Evolutionary conservation across 2,329 filamentous ascomycete species (phyloP), one percentile per base, ranked within the genome.

Genomic region (Lachnellula willkommii): DNA sequence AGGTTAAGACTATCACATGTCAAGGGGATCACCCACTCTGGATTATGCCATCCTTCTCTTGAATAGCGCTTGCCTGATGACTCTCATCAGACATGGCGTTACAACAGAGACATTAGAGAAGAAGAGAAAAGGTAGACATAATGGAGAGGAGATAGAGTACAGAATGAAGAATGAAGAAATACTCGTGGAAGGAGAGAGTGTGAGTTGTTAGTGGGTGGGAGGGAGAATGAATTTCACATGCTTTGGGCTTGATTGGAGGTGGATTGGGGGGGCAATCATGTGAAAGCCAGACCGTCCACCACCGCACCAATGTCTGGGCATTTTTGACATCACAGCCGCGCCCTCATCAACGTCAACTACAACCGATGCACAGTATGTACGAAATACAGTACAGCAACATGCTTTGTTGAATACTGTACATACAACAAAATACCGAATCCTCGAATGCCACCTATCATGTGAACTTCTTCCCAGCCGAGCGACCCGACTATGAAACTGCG

Each of bases 11-110:
- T 59, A 63, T 69, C 67, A 69, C 67, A 69, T 69, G 67, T 60
- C 55, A 67, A 47, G 39, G 47, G 39, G 36, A 42, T 0, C 37
- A 65, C 63, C 49, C 24, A 69, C 65, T 45, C 32, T 63, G 57
- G 48, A 68, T 66, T 57, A 68, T 65, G 47, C 55, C 55, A 54
- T 66, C 60, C 57, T 68, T 68, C 46, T 63, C 55, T 11, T 59
- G 37, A 20, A 56, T 50, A 48, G 56, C 59, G 56, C 53, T 61
- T 58, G 58, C 58, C 63, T 56, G 60, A 63, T 60, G 57, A 36
- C 50, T 54, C 50, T 65, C 66, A 66, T 65, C 63, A 62, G 66
- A 66, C 66, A 68, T 68, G 59, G 60, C 63, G 63, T 53, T 47
- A 53, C 46, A 32, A 59, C 47, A 59, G 53, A 62, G 45, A 60